Evolutionary conservation across 2,329 filamentous ascomycete genomes (phyloP).

Genomic region (Trichoderma afroharzianum): DNA sequence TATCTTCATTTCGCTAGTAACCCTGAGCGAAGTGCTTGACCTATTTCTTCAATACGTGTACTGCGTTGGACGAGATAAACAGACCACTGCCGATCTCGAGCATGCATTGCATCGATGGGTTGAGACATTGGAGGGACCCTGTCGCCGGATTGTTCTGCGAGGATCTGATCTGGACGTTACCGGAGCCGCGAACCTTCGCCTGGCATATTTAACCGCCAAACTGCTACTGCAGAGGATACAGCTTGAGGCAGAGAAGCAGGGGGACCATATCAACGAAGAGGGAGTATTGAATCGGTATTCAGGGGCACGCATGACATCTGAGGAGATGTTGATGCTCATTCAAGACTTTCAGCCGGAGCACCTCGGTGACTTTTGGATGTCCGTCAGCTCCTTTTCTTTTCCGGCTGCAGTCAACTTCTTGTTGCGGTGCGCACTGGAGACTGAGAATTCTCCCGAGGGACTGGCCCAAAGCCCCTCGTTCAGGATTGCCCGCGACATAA

Average conservation of each 20-base stretch:
- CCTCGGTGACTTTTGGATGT: slow-evolving; percentile 48
- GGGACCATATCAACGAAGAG: slow-evolving; percentile 22
- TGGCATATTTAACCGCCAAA: slow-evolving; percentile 47
- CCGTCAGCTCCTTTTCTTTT: slow-evolving; percentile 45
- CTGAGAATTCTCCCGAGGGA: slow-evolving; percentile 34
- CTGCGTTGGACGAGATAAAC: slow-evolving; percentile 30
- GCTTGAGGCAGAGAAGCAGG: slow-evolving; percentile 39
- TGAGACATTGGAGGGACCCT: slow-evolving; percentile 36
- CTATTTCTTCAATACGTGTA: slow-evolving; percentile 34
- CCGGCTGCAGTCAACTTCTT: slow-evolving; percentile 49
- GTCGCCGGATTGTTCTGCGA: slow-evolving; percentile 40
- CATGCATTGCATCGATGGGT: slow-evolving; percentile 42
- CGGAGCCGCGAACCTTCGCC: slow-evolving; percentile 48
- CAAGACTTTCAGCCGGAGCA: slow-evolving; percentile 43
- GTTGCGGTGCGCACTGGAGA: slow-evolving; percentile 45
- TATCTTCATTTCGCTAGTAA: slow-evolving; percentile 44
- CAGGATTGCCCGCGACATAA: slow-evolving; percentile 41
- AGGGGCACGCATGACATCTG: slow-evolving; percentile 42
- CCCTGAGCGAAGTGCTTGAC: slow-evolving; percentile 40
- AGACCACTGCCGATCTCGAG: slow-evolving; percentile 34
- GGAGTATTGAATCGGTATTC: slow-evolving; percentile 34
- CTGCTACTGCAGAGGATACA: slow-evolving; percentile 46
- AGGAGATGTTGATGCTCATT: slow-evolving; percentile 47
- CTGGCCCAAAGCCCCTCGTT: slow-evolving; percentile 39
- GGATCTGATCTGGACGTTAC: slow-evolving; percentile 39